Evolutionary conservation across 257 asterid genomes (phyloP).

Genomic region (Solanum chiquidenum): DNA sequence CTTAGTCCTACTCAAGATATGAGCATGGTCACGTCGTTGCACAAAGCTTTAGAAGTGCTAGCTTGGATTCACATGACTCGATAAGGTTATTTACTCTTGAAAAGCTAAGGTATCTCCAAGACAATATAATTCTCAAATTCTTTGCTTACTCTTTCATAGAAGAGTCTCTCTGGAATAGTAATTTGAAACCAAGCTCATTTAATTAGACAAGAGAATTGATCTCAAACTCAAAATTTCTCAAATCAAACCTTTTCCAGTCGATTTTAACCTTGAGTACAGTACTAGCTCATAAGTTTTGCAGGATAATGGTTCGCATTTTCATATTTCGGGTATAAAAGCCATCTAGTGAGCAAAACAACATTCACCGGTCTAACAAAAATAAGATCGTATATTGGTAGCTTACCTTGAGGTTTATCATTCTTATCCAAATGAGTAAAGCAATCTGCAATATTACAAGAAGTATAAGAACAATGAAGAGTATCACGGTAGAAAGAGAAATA

Average conservation of each 20-base stretch:
- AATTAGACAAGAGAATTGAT: background rate
- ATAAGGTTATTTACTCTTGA: background rate
- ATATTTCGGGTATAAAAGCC: background rate
- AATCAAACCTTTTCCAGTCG: background rate
- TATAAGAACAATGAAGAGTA: background rate
- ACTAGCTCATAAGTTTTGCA: background rate
- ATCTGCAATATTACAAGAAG: slow-evolving; percentile 33
- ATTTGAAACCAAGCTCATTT: background rate
- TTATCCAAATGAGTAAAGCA: slow-evolving; percentile 64
- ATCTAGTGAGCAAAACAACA: background rate
- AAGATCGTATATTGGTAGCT: background rate
- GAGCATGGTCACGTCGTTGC: background rate
- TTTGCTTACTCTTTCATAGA: background rate
- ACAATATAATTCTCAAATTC: background rate
- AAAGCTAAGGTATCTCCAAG: background rate
- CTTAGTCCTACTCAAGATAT: background rate
- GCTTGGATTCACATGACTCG: background rate
- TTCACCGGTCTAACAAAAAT: background rate
- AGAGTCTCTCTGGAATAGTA: background rate
- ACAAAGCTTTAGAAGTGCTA: background rate
- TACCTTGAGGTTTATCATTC: slow-evolving; percentile 38
- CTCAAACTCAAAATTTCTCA: background rate
- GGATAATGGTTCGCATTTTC: background rate
- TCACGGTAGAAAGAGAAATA: background rate
- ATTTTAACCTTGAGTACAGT: background rate